These are phyloP conservation scores for Psilocybe sp. DNA, from an alignment of 768 basidiomycete species.

Conservation along the genomic window DNA sequence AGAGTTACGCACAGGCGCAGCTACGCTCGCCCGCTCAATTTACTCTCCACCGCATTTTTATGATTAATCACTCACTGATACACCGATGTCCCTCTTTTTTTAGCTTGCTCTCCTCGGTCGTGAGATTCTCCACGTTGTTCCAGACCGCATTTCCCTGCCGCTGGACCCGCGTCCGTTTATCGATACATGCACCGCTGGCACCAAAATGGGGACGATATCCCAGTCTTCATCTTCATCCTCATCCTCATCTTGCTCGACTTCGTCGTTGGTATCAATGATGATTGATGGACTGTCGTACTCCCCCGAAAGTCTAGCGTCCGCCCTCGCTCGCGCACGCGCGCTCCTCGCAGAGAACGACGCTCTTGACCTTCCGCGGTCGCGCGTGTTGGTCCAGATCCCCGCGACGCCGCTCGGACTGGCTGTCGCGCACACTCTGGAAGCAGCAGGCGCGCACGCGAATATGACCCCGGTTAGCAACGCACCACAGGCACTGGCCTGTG, in stretches of 20 bases:
- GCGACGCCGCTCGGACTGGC: conserved; percentile 31
- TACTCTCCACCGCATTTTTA: not conserved
- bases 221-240: no score
- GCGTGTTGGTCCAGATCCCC: conserved; percentile 34
- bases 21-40: not conserved
- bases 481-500: conserved; percentile 34
- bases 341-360: conserved; percentile 28
- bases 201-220: no score
- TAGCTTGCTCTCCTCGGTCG: conserved; percentile 32
- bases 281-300: no score
- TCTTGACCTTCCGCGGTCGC: conserved; percentile 22
- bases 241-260: no score
- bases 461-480: conserved; percentile 33
- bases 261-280: no score
- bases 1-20: not conserved
- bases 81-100: not conserved
- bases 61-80: not conserved
- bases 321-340: conserved; percentile 22
- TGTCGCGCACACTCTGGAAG: conserved; percentile 28
- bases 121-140: conserved; percentile 28
- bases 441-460: conserved; percentile 28
- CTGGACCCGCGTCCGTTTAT: conserved; percentile 31
- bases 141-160: conserved; percentile 32
- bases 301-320: conserved; percentile 7
- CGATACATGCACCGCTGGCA: conserved; percentile 8